phyloP scores from a whole-genome alignment of 1,284 basidiomycete genomes.

The Heterobasidion irregulare region DNA sequence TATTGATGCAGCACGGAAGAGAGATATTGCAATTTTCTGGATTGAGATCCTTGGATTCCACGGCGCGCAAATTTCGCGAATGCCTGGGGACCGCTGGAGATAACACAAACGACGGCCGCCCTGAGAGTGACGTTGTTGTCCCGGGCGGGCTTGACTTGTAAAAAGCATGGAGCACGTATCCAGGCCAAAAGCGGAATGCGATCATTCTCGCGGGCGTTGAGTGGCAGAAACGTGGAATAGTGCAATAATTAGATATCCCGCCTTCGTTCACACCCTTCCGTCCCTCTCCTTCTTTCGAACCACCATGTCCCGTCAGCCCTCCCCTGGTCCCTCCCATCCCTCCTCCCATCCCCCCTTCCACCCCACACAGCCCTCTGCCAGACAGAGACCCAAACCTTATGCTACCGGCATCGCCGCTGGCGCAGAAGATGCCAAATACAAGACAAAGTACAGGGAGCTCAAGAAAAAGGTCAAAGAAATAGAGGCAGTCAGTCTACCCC shows the following conservation, averaged over 20 bases:
- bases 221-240: not conserved
- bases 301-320: slow-evolving; percentile 27
- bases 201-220: not conserved
- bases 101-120: no score
- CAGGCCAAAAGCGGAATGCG: not conserved
- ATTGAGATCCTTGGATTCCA: no score
- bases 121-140: not conserved
- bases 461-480: slow-evolving; percentile 87
- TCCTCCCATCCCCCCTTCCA: slow-evolving; percentile 9
- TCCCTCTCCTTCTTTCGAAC: slow-evolving; percentile 4
- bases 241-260: not conserved
- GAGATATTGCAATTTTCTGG: no score
- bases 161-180: not conserved
- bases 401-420: slow-evolving; percentile 64
- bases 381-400: slow-evolving; percentile 42
- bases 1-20: no score
- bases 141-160: no score
- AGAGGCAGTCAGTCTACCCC: slow-evolving; percentile 53
- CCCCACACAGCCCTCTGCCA: slow-evolving; percentile 17
- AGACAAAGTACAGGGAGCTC: slow-evolving; percentile 84
- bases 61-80: no score
- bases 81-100: no score
- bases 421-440: slow-evolving; percentile 84
- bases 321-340: slow-evolving; percentile 20
- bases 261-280: not conserved